These are phyloP conservation scores for Populus hybrid DNA, from an alignment of 441 rosid genomes.

Conservation along the genomic window DNA sequence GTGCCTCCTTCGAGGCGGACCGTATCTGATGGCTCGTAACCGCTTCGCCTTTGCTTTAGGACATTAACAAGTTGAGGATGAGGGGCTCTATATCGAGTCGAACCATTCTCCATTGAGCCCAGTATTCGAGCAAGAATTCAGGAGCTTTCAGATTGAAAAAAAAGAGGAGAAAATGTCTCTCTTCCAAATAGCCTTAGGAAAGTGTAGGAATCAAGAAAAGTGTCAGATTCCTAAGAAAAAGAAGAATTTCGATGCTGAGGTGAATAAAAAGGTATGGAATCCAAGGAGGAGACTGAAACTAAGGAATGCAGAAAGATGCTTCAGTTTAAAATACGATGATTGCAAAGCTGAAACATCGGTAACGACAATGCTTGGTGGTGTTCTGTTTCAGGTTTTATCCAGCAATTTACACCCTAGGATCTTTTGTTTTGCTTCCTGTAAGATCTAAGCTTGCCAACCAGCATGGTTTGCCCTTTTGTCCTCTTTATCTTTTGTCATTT, in stretches of 20 bases:
- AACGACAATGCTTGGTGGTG: slow-evolving; percentile 20
- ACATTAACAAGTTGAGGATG: slow-evolving; percentile 12
- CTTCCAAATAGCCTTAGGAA: background rate
- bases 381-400: slow-evolving; percentile 12
- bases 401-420: slow-evolving; percentile 8
- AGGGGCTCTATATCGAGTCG: slow-evolving; percentile 16
- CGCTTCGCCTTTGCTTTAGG: slow-evolving; percentile 43
- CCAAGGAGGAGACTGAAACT: background rate
- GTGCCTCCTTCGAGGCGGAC: slow-evolving; percentile 31
- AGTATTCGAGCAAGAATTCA: background rate
- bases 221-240: background rate
- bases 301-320: slow-evolving; percentile 2
- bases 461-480: slow-evolving; percentile 13
- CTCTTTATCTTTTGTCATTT: background rate
- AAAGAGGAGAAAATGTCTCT: background rate
- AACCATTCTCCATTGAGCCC: slow-evolving; percentile 27
- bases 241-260: background rate
- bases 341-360: slow-evolving; percentile 30
- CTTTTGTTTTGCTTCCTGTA: slow-evolving; percentile 15
- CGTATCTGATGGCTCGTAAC: slow-evolving; percentile 65
- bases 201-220: background rate
- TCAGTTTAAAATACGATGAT: slow-evolving; percentile 21
- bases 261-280: background rate
- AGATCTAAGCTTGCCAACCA: slow-evolving; percentile 24
- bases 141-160: background rate